Evolutionary conservation across 2,329 filamentous ascomycete genomes (phyloP).

Genomic region (Epichloe festucae): DNA sequence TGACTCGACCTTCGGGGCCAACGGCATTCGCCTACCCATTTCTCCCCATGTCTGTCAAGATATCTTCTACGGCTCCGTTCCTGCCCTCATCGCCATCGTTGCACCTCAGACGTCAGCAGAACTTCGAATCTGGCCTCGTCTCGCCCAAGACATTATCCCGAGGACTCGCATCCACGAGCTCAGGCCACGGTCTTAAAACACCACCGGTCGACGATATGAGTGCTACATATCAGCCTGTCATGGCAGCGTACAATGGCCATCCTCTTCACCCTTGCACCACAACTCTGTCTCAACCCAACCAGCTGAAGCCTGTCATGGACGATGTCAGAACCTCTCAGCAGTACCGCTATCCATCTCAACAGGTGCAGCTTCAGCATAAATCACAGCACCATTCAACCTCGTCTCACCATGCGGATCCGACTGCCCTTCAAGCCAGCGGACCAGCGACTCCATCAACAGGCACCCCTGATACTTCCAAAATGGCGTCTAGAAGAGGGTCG

Average conservation of each 20-base stretch:
- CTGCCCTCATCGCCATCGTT: slow-evolving; percentile 10
- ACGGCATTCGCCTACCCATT: neutral
- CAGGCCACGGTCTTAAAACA: slow-evolving; percentile 31
- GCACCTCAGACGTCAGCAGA: slow-evolving; percentile 10
- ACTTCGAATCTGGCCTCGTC: slow-evolving; percentile 8
- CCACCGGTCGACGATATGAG: slow-evolving; percentile 41
- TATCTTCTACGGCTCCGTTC: slow-evolving; percentile 11
- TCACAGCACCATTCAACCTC: slow-evolving; percentile 1
- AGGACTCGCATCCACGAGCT: slow-evolving; percentile 8
- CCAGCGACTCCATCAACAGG: slow-evolving; percentile 26
- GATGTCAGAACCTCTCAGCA: slow-evolving; percentile 21
- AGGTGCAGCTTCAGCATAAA: slow-evolving; percentile 7
- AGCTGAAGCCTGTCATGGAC: slow-evolving; percentile 18
- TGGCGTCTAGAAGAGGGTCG: slow-evolving; percentile 24
- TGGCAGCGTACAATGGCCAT: slow-evolving; percentile 34
- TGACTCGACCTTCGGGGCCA: neutral
- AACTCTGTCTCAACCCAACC: slow-evolving; percentile 20
- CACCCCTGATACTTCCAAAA: slow-evolving; percentile 14
- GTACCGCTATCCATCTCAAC: slow-evolving; percentile 19
- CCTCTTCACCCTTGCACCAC: slow-evolving; percentile 25
- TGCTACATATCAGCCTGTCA: slow-evolving; percentile 35
- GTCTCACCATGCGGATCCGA: slow-evolving; percentile 5
- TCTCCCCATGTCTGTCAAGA: slow-evolving; percentile 18
- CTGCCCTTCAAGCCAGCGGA: slow-evolving; percentile 22
- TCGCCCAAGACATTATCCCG: slow-evolving; percentile 14